Evolutionary conservation across 139 green algal genomes (phyloP), one percentile per base, ranked within the genome.

Genomic region (Nannochloris sp.): DNA sequence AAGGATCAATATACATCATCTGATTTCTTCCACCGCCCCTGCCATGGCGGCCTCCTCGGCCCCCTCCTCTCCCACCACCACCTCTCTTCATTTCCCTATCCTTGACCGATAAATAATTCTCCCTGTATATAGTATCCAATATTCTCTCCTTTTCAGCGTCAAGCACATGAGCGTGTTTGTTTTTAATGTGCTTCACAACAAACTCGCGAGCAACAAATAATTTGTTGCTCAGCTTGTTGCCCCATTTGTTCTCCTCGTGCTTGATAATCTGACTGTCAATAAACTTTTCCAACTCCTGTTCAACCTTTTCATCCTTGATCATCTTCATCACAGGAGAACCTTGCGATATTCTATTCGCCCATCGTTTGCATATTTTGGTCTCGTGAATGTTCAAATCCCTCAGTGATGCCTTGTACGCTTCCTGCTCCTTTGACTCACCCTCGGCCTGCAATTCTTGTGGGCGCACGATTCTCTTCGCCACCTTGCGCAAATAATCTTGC

Each of bases 161-260:
- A 53, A 95, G 20, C 58, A 83, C 77, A 11, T 85, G 69, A 4
- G 69, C 66, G 66, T 95, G 88, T 81, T 96, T 96, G 48, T 76
- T 79, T 26, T 74, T 75, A 45, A 96, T 87, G 73, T 96, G 89
- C 77, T 96, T 96, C 6, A 92, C 51, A 49, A 96, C 89, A 76
- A 91, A 96, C 40, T 91, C 83, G 48, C 77, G 82, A 17, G 67
- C 87, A 45, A 93, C 70, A 55, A 96, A 96, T 68, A 93, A 66
- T 75, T 93, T 93, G 59, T 61, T 26, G 2, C 28, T 37, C 36
- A 95, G 66, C 56, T 79, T 87, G 73, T 80, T 87, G 58, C 85
- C 88, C 87, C 87, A 95, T 83, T 94, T 94, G 45, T 83, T 85
- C 11, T 93, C 86, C 1, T 75, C 74, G 20, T 84, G 69, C 76